A percentile compares a stretch with the other conserved stretches of the same genome.
Evolutionary conservation across 139 green algal genomes (phyloP).

Genomic region (Chlamydomonas applanata): DNA sequence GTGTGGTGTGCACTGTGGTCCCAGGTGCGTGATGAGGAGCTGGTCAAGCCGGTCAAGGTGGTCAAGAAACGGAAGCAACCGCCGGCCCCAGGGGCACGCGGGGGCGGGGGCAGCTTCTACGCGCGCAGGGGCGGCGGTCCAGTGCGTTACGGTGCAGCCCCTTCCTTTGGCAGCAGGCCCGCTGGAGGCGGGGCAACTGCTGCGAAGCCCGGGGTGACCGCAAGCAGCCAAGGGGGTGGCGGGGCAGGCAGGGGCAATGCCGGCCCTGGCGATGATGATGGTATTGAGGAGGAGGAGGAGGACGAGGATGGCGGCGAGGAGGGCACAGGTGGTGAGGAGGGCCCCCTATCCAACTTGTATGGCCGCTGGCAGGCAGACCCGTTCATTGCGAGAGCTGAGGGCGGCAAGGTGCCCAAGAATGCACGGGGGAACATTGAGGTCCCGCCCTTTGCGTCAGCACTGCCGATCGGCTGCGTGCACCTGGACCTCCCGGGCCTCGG

Average conservation of each 20-base stretch:
- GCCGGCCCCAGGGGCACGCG: not conserved
- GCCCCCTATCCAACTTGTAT: constrained; percentile 57
- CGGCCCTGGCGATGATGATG: too few species aligned
- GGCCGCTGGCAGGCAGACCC: constrained; percentile 80
- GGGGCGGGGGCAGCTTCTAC: too few species aligned
- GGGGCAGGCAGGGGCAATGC: too few species aligned
- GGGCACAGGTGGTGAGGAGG: not conserved
- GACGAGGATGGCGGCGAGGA: not conserved
- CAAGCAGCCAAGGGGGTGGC: too few species aligned
- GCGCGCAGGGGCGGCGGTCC: too few species aligned
- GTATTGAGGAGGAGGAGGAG: too few species aligned
- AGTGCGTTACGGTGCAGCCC: too few species aligned
- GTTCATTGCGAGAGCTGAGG: constrained; percentile 43
- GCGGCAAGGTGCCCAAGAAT: constrained; percentile 79
- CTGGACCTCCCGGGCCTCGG: constrained; percentile 30
- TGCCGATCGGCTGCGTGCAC: constrained; percentile 68
- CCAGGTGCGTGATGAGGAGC: constrained; percentile 56
- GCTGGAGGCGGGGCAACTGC: too few species aligned
- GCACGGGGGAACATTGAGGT: constrained; percentile 80
- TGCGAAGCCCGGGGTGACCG: too few species aligned
- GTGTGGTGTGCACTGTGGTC: too few species aligned
- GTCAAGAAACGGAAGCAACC: constrained; percentile 53
- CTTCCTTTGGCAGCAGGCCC: too few species aligned
- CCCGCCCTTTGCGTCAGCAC: constrained; percentile 56
- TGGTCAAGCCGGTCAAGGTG: constrained; percentile 58